These are phyloP conservation scores for Turritis glabra DNA, from an alignment of 345 rosid genomes.

Conservation along the genomic window DNA sequence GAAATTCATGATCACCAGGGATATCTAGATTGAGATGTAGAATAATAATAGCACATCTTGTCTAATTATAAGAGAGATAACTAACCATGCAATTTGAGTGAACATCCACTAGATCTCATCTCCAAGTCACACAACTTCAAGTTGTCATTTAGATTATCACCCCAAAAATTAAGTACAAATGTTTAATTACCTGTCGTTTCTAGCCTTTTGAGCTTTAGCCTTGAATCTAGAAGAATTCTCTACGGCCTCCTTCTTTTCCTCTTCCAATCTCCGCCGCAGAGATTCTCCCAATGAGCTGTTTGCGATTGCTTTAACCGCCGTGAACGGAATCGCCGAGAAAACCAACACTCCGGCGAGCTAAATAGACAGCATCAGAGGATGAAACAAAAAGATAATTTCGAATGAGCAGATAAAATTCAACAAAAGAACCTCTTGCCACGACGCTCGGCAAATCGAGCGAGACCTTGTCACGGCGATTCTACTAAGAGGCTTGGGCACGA, in stretches of 20 bases:
- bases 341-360: slow-evolving; percentile 89
- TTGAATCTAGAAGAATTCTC: slow-evolving; percentile 57
- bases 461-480: slow-evolving; percentile 10
- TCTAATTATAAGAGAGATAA: too few relatives aligned
- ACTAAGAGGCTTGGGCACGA: slow-evolving; percentile 12
- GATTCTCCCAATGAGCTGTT: slow-evolving; percentile 82
- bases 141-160: too few relatives aligned
- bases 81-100: too few relatives aligned
- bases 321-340: slow-evolving; percentile 89
- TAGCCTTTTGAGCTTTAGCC: slow-evolving; percentile 63
- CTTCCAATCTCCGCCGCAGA: slow-evolving; percentile 62
- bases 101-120: too few relatives aligned
- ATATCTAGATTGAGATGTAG: too few relatives aligned
- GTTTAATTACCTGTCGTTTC: slow-evolving; percentile 64
- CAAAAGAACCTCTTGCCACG: slow-evolving; percentile 81
- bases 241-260: slow-evolving; percentile 67
- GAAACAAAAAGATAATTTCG: too few relatives aligned
- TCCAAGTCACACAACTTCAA: too few relatives aligned
- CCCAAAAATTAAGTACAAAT: too few relatives aligned
- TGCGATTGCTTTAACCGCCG: slow-evolving; percentile 90
- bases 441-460: slow-evolving; percentile 58
- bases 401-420: neutral
- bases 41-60: too few relatives aligned
- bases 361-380: slow-evolving; percentile 30
- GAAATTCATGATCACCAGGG: too few relatives aligned